Percentiles rank a stretch among this genome's conserved stretches.
Evolutionary conservation across 768 basidiomycete genomes (phyloP).

Genomic region (Psilocybe tampanensis): DNA sequence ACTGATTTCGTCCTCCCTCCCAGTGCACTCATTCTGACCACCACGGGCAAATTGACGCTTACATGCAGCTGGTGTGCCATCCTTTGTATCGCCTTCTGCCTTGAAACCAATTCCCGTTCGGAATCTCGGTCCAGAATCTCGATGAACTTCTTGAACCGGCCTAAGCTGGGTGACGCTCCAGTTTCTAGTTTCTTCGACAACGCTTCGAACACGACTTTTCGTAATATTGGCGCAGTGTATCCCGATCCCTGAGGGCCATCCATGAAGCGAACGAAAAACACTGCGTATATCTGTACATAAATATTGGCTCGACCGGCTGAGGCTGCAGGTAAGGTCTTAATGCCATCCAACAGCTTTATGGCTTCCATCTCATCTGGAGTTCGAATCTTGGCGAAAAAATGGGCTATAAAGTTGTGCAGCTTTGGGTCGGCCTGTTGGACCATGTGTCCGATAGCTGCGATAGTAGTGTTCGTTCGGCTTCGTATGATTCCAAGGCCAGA

Average conservation of each 20-base stretch:
- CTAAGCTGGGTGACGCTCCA: background rate
- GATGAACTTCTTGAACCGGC: slow-evolving; percentile 15
- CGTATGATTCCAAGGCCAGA: slow-evolving; percentile 29
- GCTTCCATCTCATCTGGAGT: background rate
- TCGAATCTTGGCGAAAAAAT: background rate
- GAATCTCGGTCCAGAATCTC: slow-evolving; percentile 5
- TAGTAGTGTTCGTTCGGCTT: slow-evolving; percentile 23
- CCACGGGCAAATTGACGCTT: slow-evolving; percentile 5
- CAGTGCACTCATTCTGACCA: slow-evolving; percentile 1
- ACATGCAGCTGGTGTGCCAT: background rate
- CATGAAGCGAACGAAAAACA: background rate
- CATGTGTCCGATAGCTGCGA: slow-evolving; percentile 21
- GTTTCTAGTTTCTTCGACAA: slow-evolving; percentile 4
- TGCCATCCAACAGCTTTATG: background rate
- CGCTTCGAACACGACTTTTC: slow-evolving; percentile 5
- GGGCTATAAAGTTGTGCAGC: background rate
- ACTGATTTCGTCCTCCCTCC: slow-evolving; percentile 9
- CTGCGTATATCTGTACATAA: slow-evolving; percentile 16
- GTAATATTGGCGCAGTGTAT: background rate
- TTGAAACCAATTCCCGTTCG: background rate
- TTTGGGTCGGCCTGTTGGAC: slow-evolving; percentile 5
- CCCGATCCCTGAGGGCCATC: background rate
- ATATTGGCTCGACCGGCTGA: background rate
- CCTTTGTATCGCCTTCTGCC: background rate
- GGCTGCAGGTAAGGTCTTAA: background rate